Evolutionary conservation across 768 basidiomycete genomes (phyloP).

Genomic region (Leucocoprinus sp.): DNA sequence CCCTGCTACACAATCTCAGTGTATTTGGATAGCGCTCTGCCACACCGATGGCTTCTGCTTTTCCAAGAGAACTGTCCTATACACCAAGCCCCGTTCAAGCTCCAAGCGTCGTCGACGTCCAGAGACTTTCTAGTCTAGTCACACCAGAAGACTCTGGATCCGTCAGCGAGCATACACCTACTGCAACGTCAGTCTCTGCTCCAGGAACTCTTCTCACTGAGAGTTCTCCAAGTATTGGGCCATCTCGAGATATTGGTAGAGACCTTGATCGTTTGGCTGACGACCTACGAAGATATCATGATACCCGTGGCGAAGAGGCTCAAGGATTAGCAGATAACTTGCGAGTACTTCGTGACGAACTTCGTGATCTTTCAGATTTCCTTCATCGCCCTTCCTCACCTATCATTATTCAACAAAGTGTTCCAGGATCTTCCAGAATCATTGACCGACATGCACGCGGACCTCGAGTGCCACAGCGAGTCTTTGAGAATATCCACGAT

Average conservation of each 20-base stretch:
- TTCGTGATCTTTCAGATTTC: slow-evolving; percentile 54
- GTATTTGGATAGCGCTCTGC: slow-evolving; percentile 9
- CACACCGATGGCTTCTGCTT: slow-evolving; percentile 17
- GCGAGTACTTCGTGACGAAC: slow-evolving; percentile 58
- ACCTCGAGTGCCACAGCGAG: neutral
- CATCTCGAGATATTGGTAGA: slow-evolving; percentile 34
- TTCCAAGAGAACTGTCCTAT: slow-evolving; percentile 8
- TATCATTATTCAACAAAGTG: slow-evolving; percentile 13
- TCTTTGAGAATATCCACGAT: slow-evolving; percentile 3
- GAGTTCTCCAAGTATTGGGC: slow-evolving; percentile 36
- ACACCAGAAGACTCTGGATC: slow-evolving; percentile 25
- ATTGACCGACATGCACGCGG: neutral
- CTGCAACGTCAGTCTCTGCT: neutral
- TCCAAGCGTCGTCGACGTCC: slow-evolving; percentile 31
- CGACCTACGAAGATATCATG: slow-evolving; percentile 48
- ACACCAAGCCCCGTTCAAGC: slow-evolving; percentile 19
- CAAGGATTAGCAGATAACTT: slow-evolving; percentile 61
- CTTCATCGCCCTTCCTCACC: slow-evolving; percentile 35
- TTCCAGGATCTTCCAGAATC: slow-evolving; percentile 1
- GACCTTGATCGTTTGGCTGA: slow-evolving; percentile 44
- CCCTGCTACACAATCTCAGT: neutral
- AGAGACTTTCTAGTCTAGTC: slow-evolving; percentile 30
- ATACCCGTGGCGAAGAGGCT: slow-evolving; percentile 52
- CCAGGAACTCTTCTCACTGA: slow-evolving; percentile 22
- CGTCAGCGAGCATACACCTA: neutral